Conservation (phyloP, 2,329 filamentous ascomycete species). For the Sporothrix brunneoviolacea region DNA sequence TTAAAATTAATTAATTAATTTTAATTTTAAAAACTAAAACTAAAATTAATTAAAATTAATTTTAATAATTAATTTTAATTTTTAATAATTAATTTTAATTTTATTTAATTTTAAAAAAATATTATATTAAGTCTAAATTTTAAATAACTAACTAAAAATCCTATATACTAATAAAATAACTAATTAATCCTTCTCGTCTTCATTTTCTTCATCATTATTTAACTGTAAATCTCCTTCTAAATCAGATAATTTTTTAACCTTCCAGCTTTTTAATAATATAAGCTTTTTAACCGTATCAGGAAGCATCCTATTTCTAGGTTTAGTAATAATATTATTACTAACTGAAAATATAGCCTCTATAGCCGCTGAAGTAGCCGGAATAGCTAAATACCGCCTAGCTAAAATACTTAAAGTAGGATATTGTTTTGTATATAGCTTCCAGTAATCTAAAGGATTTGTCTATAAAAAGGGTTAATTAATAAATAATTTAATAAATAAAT, state of each 20-base stretch:
- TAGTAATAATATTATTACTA: neutral
- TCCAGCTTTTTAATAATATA: conserved; percentile 1
- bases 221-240: neutral
- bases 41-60: neutral
- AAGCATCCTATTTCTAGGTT: neutral
- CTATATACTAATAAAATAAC: neutral
- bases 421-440: neutral
- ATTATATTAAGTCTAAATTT: neutral
- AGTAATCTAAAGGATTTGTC: neutral
- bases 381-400: neutral
- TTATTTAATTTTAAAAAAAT: neutral
- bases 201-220: no score
- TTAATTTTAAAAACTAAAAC: neutral
- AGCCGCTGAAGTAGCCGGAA: neutral
- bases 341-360: neutral
- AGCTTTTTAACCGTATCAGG: neutral
- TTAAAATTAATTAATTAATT: no score
- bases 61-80: neutral
- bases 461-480: no score
- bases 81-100: neutral
- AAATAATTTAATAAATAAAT: no score
- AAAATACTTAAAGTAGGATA: neutral
- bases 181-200: neutral
- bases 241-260: neutral
- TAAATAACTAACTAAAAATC: neutral